Evolutionary conservation across 106 monocot genomes (phyloP), one percentile per base, ranked within the genome.

Genomic region (Iris macrosiphon): DNA sequence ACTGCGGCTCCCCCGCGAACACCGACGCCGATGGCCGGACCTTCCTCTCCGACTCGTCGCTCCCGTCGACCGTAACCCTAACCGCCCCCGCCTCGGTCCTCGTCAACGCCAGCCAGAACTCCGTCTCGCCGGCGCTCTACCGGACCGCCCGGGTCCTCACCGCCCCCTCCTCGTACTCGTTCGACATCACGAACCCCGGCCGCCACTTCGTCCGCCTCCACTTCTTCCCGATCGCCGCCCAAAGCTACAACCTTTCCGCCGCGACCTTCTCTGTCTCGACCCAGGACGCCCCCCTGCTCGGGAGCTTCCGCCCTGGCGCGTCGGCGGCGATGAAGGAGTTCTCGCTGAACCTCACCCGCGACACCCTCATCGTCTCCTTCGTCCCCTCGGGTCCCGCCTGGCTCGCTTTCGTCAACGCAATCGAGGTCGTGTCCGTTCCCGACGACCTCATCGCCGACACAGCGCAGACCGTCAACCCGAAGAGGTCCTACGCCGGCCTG

Each of bases 171-270:
- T 71, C 72, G 27, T 90, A 90, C 55, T 52, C 74, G 0, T 78
- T 90, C 57, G 46, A 64, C 7, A 81, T 81, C 30, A 22, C 57
- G 14, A 45, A 42, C 3, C 68, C 57, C 3, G 84, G 84, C 17
- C 51, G 89, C 23, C 89, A 84, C 67, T 90, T 75, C 59, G 57
- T 90, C 39, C 80, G 89, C 34, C 80, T 90, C 23, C 71, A 84
- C 54, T 84, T 90, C 77, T 78, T 84, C 64, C 89, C 89, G 0
- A 81, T 90, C 24, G 22, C 34, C 3, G 71, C 43, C 65, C 71
- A 72, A 42, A 34, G 37, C 28, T 75, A 65, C 68, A 60, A 84
- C 57, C 84, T 90, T 29, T 9, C 52, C 6, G 35, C 48, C 0
- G 68, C 89, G 6, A 75, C 30, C 4, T 90, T 90, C 65, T 65